phyloP scores from a whole-genome alignment of 345 rosid genomes.

The Brassica incana region DNA sequence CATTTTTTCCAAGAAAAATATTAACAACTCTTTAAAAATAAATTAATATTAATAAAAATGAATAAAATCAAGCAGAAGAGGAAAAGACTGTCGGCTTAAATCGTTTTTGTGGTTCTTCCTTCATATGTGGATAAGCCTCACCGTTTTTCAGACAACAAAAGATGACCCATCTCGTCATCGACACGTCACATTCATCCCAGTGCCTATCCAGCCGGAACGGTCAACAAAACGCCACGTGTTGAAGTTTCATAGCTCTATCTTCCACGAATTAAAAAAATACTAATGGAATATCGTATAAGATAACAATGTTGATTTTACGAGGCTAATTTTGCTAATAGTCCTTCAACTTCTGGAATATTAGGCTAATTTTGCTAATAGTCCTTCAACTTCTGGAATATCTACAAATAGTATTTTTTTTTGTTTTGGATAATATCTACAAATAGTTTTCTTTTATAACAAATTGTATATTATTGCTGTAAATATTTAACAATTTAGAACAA shows the following conservation, averaged over 20 bases:
- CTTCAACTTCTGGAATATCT: neutral
- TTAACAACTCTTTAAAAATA: neutral
- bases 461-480: no score
- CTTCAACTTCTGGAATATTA: neutral
- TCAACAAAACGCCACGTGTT: conserved; percentile 9
- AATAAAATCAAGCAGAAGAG: neutral
- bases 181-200: conserved; percentile 35
- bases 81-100: conserved; percentile 37
- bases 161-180: conserved; percentile 32
- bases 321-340: neutral
- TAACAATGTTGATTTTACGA: neutral
- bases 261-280: neutral
- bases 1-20: neutral
- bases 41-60: neutral
- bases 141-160: conserved; percentile 7
- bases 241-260: neutral
- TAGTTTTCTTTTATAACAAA: no score
- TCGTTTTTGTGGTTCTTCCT: conserved; percentile 15
- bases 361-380: neutral
- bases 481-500: no score
- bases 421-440: no score
- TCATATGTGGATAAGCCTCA: conserved; percentile 31
- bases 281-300: neutral
- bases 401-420: neutral
- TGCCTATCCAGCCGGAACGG: conserved; percentile 37